phyloP scores from a whole-genome alignment of 2,329 filamentous ascomycete genomes.

The Hymenoscyphus occultus region DNA sequence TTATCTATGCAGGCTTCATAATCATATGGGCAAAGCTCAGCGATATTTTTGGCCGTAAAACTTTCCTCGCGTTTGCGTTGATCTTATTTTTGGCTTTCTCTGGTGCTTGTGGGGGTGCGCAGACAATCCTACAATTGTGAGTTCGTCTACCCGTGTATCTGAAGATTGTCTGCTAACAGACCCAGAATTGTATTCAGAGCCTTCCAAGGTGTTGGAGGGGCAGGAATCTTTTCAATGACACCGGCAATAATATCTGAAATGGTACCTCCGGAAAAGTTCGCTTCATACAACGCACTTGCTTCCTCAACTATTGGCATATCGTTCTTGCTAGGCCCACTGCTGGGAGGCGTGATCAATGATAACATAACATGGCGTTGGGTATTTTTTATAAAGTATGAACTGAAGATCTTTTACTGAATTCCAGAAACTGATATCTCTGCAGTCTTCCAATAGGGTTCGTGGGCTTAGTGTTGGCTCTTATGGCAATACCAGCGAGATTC shows the following conservation, averaged over 20 bases:
- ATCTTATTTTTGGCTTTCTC: conserved; percentile 17
- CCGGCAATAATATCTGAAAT: conserved; percentile 10
- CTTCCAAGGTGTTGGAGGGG: conserved; percentile 8
- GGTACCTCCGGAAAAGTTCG: not conserved
- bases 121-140: conserved; percentile 11
- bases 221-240: conserved; percentile 2
- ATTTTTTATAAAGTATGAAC: not conserved
- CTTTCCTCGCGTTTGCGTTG: conserved; percentile 13
- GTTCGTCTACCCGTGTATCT: not conserved
- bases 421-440: not conserved
- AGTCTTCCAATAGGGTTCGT: not conserved
- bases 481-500: not conserved
- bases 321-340: conserved; percentile 4
- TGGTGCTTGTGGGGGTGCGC: conserved; percentile 17
- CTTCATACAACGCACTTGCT: conserved; percentile 4
- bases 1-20: conserved; percentile 17
- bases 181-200: conserved; percentile 8
- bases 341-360: conserved; percentile 9
- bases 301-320: conserved; percentile 1
- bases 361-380: conserved; percentile 11
- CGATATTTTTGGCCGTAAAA: conserved; percentile 19
- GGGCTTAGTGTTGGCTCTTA: not conserved
- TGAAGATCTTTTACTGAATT: not conserved
- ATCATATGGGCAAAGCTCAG: conserved; percentile 23
- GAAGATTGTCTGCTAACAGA: not conserved